Percentiles rank a stretch among this genome's conserved stretches.
Evolutionary conservation across 1,284 basidiomycete genomes (phyloP).

Genomic region (Papiliotrema laurentii): DNA sequence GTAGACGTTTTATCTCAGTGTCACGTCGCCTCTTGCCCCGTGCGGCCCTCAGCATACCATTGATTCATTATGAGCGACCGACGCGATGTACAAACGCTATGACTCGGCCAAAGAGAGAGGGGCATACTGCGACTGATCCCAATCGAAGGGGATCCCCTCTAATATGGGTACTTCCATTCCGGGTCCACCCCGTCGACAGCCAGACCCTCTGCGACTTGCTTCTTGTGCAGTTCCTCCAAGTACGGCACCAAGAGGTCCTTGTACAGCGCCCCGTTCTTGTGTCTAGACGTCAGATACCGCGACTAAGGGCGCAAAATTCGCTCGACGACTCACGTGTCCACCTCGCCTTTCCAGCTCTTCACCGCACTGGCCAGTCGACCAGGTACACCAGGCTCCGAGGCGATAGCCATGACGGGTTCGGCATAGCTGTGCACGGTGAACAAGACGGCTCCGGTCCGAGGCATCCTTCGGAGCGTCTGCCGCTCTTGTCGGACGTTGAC

Average conservation of each 20-base stretch:
- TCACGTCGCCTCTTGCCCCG: too few relatives aligned
- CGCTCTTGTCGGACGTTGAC: neutral
- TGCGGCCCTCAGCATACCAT: too few relatives aligned
- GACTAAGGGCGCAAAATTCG: too few relatives aligned
- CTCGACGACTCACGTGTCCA: neutral
- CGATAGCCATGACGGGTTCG: neutral
- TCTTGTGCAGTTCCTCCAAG: neutral
- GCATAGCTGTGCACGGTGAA: neutral
- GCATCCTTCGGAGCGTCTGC: neutral
- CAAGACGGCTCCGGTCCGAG: neutral
- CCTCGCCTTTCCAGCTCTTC: conserved; percentile 4
- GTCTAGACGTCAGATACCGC: neutral
- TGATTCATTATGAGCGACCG: too few relatives aligned
- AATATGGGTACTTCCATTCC: conserved; percentile 5
- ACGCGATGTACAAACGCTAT: too few relatives aligned
- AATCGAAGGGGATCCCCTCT: too few relatives aligned
- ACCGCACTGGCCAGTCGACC: conserved; percentile 1
- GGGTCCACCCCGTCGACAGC: neutral
- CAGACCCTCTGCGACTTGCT: conserved; percentile 1
- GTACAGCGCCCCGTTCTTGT: conserved; percentile 3
- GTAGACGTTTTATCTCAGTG: too few relatives aligned
- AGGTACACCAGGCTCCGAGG: neutral
- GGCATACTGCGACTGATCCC: too few relatives aligned
- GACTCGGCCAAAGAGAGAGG: too few relatives aligned
- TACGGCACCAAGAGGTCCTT: conserved; percentile 2